Evolutionary conservation across 2,329 filamentous ascomycete genomes (phyloP), one percentile per base, ranked within the genome.

Genomic region (Bipolaris victoriae): DNA sequence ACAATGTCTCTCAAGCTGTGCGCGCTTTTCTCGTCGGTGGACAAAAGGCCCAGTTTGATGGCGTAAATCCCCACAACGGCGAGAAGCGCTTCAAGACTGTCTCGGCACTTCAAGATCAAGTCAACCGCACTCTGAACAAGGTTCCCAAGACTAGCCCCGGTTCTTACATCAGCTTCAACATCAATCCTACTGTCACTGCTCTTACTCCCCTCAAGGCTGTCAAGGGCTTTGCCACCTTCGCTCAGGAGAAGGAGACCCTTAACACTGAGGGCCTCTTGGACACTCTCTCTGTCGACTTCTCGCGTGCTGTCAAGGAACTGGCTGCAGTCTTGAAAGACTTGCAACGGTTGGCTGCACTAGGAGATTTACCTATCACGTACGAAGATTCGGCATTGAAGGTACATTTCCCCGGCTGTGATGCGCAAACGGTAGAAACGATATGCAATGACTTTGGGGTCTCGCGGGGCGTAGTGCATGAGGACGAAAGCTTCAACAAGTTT

Each of bases 1-100:
- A 95, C 76, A 97, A 97, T 77, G 94, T 97, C n/a, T 96, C 92
- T 11, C 88, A 92, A 67, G 95, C 92, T 5, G 88, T 98, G 70
- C 88, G 95, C 52, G 93, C 92, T 11, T 97, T 99, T 78, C 89
- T 91, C 79, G 83, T 97, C n/a, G 92, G 90, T 0, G 95, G 95
- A 0, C 88, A 96, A 70, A 95, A 93, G 75, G 88, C 90, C 9
- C 90, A 90, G 56, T 97, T 93, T 68, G 90, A 97, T 73, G 94
- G 94, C 11, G 76, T 89, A 41, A 87, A 88, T 52, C 77, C 85
- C 15, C 72, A 70, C 31, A 86, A 84, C 10, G 93, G 93, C 43
- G 88, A 93, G 77, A 90, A 90, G 78, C 85, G 86, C 58, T 97
- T 92, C 81, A 89, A 90, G 70, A 80, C 86, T 29, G 86, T 97